These are phyloP conservation scores for Endoconidiophora polonica DNA, from an alignment of 2,329 filamentous ascomycete species.

Conservation along the genomic window DNA sequence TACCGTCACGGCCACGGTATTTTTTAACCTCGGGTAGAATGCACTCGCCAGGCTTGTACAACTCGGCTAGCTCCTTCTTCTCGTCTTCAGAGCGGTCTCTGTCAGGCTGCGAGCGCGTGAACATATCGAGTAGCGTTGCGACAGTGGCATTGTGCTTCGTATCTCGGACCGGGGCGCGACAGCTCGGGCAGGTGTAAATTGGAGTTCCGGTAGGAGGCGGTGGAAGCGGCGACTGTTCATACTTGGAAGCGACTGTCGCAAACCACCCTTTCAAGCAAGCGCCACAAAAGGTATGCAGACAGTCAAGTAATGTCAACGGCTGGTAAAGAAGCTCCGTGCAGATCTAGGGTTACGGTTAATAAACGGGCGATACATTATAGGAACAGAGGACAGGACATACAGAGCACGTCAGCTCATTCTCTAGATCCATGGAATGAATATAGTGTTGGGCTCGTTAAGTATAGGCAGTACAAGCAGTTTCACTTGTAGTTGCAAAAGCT, in stretches of 20 bases:
- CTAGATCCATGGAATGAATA: slow-evolving; percentile 44
- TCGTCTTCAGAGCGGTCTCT: slow-evolving; percentile 55
- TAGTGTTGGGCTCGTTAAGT: not conserved
- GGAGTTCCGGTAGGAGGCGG: slow-evolving; percentile 28
- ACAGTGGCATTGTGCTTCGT: slow-evolving; percentile 84
- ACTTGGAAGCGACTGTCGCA: slow-evolving; percentile 51
- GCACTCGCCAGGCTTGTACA: slow-evolving; percentile 68
- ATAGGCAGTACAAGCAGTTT: not conserved
- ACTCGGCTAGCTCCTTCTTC: slow-evolving; percentile 55
- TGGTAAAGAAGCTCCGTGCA: slow-evolving; percentile 91
- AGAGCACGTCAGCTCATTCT: slow-evolving; percentile 89
- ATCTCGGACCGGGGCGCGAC: slow-evolving; percentile 69
- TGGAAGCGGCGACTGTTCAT: slow-evolving; percentile 32
- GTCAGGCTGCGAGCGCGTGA: slow-evolving; percentile 61
- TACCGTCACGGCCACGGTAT: slow-evolving; percentile 20
- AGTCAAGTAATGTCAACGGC: slow-evolving; percentile 80
- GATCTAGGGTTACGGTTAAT: slow-evolving; percentile 42
- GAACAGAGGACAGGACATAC: slow-evolving; percentile 37
- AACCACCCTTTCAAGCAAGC: slow-evolving; percentile 97
- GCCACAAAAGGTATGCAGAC: slow-evolving; percentile 89
- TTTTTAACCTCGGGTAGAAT: slow-evolving; percentile 46
- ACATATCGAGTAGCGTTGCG: slow-evolving; percentile 79
- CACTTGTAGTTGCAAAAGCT: not conserved
- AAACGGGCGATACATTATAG: not conserved
- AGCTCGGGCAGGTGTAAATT: slow-evolving; percentile 79